Base-by-base conservation (phyloP, 805 yeast species). In the Monosporozyma siamensis region DNA sequence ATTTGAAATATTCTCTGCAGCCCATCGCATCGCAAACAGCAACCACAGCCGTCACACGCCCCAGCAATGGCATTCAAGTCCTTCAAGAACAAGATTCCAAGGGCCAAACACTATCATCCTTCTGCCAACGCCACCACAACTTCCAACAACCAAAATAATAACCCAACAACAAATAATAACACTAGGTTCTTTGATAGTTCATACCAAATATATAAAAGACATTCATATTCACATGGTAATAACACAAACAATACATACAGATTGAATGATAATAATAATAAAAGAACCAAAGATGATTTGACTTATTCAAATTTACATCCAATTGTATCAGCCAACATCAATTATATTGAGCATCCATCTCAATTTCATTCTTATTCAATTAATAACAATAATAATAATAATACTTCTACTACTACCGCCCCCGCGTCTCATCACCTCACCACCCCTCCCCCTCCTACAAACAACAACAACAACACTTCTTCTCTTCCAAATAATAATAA, bases 121-220 rank as follows among this genome's bases (percentile, higher is more conserved):
- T 32, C 34, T 10, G 14, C 37, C 3, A 23, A 15, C 20, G 32
- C 30, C 17, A 11, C 25, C 14, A 17, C 25, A 4, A n/a, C n/a
- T n/a, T 27, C 31, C n/a, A 34, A 12, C 23, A 25, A 23, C 11
- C 17, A 31, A 7, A 29, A 31, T 12, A 34, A 22, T 17, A 24
- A 34, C 6, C 6, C 38, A 20, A 23, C 25, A 9, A 23, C 6
- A 6, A 23, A 23, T 23, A 23, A 23, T 23, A 23, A 6, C 9
- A 23, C 25, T 23, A 23, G 67, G 6, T 67, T 67, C 46, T 67
- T 67, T 40, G 70, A 66, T 42, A 65, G 67, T 22, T 56, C 70
- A n/a, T 66, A 64, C 50, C 67, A 66, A 50, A 67, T 66, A 48
- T 55, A 64, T 50, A 48, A 65, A 45, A 60, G 64, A 41, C 66